Base-by-base conservation (phyloP, 1,139 yeast genomes). In the Lodderomyces beijingensis region DNA sequence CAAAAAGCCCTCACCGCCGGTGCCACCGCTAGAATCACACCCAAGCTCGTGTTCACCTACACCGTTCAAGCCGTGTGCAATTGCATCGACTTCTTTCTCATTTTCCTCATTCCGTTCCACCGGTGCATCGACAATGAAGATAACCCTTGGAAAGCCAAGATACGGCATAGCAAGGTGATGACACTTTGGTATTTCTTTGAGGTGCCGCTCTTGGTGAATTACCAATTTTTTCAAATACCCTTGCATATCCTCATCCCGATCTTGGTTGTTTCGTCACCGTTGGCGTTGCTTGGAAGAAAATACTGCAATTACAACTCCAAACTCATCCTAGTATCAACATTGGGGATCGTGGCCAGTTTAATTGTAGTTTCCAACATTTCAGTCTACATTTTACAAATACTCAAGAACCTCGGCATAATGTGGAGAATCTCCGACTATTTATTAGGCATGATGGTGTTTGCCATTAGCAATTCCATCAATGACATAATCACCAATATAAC, bases 401-500 rank as follows among this genome's bases (percentile, higher is more conserved):
- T 66, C 20, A 64, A 65, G 39, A 67, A 67, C 37, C 48, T 60
- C 25, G 74, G 73, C 1, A 30, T 59, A 5, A 49, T 67, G 14
- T 48, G 67, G 50, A 46, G 45, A 28, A 55, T 66, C 10, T 57
- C 66, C 8, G 72, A 67, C 32, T 65, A 63, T 36, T 38, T 60
- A n/a, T 51, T 67, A 32, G 73, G 74, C 2, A 45, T 65, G 16
- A 39, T 65, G 11, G 57, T 65, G 3, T 67, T 66, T 43, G 57
- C 72, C 19, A 45, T 65, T 27, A 57, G 64, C 35, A 66, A 65
- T 36, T 62, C 69, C 4, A 49, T 65, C 23, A 65, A 63, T 41
- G 73, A 67, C 39, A 47, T 64, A n/a, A 53, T 65, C 16, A 64
- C 70, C 27, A 64, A 67, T 37, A 42, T 62, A 13, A 63, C 70